A percentile compares a stretch with the other conserved stretches of the same genome.
phyloP scores from a whole-genome alignment of 192 early-diverging fungal species.

The Umbelopsis ramanniana region DNA sequence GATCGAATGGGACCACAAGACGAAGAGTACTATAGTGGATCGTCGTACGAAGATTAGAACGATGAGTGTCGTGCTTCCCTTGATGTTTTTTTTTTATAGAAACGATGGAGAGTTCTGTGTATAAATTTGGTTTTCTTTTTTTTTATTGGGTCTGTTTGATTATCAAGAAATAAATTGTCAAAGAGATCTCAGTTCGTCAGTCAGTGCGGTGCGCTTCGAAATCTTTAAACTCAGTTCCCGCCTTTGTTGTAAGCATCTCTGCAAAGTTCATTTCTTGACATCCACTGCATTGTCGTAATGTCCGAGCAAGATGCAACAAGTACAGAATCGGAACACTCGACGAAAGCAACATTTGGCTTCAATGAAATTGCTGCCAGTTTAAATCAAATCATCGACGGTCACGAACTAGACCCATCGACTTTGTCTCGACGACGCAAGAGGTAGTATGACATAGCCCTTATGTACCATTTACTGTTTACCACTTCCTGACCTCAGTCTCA shows the following conservation, averaged over 20 bases:
- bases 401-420: background rate
- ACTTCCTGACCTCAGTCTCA: background rate
- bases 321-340: background rate
- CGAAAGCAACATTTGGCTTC: background rate
- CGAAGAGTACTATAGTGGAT: background rate
- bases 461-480: background rate
- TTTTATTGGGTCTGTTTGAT: background rate
- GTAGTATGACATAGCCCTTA: background rate
- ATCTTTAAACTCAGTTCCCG: slow-evolving; percentile 7
- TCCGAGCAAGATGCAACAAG: background rate
- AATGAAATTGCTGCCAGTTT: background rate
- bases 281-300: background rate
- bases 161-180: background rate
- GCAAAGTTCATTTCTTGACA: background rate
- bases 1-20: background rate
- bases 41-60: slow-evolving; percentile 6
- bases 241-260: background rate
- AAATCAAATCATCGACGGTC: background rate
- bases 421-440: background rate
- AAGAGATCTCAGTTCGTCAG: background rate
- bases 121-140: background rate
- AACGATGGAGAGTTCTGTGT: background rate
- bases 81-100: background rate
- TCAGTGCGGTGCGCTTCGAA: background rate
- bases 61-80: background rate